Evolutionary conservation across 1,284 basidiomycete species (phyloP).

Genomic region (Irpex sp.): DNA sequence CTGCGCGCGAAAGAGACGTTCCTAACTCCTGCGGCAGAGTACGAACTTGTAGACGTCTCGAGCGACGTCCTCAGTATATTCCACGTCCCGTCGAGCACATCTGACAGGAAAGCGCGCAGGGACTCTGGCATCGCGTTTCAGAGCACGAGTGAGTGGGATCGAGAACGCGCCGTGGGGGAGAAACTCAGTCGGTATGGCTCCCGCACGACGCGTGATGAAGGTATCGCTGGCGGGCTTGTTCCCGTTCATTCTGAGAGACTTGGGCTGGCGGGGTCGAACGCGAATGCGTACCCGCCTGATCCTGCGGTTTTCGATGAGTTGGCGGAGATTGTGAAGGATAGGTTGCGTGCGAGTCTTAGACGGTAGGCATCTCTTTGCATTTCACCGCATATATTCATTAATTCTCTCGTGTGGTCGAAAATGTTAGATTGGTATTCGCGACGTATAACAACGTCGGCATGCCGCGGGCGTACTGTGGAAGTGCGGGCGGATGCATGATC

Average conservation of each 20-base stretch:
- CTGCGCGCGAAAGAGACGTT: conserved; percentile 75
- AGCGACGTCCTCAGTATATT: conserved; percentile 64
- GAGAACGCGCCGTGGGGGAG: background rate
- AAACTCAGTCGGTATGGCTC: background rate
- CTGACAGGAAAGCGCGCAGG: background rate
- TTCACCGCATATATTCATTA: no score
- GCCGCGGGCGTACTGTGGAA: conserved; percentile 63
- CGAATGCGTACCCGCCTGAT: conserved; percentile 34
- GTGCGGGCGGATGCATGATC: conserved; percentile 51
- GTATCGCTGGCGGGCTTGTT: background rate
- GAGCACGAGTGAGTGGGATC: background rate
- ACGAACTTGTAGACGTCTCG: conserved; percentile 62
- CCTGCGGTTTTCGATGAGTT: conserved; percentile 61
- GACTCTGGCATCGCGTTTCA: background rate
- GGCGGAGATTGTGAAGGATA: conserved; percentile 49
- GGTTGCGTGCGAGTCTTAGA: conserved; percentile 62
- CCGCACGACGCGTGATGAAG: background rate
- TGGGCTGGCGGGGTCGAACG: background rate
- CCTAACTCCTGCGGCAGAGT: conserved; percentile 61
- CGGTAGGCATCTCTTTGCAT: conserved; percentile 30
- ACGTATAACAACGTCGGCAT: conserved; percentile 77
- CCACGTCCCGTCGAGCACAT: conserved; percentile 26
- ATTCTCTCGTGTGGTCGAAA: no score
- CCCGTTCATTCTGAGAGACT: background rate
- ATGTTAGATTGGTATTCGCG: conserved; percentile 45